A percentile compares a stretch with the other conserved stretches of the same genome.
These are phyloP conservation scores for Cercospora canescens DNA, from an alignment of 2,329 filamentous ascomycete genomes.

Conservation along the genomic window DNA sequence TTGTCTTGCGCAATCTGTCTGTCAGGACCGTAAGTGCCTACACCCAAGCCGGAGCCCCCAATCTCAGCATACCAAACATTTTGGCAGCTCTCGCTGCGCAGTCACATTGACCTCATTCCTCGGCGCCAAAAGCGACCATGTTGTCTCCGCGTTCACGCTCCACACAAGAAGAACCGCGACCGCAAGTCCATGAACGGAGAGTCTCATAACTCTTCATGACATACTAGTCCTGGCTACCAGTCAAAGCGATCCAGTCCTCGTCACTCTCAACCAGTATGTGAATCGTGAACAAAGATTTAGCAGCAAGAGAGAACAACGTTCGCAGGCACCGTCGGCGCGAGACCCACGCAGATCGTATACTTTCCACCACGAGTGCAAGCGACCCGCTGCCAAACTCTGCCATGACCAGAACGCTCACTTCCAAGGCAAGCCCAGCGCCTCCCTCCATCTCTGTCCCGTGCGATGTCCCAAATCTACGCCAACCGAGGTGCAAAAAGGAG, in stretches of 20 bases:
- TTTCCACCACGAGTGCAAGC: not conserved
- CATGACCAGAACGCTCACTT: not conserved
- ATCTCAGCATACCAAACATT: not conserved
- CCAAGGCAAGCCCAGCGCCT: not conserved
- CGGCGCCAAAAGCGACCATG: not conserved
- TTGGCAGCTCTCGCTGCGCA: constrained; percentile 4
- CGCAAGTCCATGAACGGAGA: not conserved
- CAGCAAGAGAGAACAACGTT: not conserved
- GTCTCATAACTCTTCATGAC: constrained; percentile 1
- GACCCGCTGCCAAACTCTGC: not conserved
- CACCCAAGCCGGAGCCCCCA: not conserved
- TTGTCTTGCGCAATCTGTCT: not conserved
- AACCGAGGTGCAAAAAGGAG: not conserved
- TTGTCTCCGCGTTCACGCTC: not conserved
- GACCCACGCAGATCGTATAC: not conserved
- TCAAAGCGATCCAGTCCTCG: not conserved
- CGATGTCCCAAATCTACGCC: not conserved
- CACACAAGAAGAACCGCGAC: not conserved
- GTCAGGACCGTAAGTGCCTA: not conserved
- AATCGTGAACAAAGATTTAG: not conserved
- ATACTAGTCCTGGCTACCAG: not conserved
- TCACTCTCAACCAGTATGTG: not conserved
- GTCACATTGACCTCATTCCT: constrained; percentile 4
- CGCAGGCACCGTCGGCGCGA: not conserved
- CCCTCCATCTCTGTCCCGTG: not conserved